Percentiles rank a stretch among this genome's conserved stretches.
phyloP scores from a whole-genome alignment of 441 rosid genomes.

The Theobroma grandiflorum region DNA sequence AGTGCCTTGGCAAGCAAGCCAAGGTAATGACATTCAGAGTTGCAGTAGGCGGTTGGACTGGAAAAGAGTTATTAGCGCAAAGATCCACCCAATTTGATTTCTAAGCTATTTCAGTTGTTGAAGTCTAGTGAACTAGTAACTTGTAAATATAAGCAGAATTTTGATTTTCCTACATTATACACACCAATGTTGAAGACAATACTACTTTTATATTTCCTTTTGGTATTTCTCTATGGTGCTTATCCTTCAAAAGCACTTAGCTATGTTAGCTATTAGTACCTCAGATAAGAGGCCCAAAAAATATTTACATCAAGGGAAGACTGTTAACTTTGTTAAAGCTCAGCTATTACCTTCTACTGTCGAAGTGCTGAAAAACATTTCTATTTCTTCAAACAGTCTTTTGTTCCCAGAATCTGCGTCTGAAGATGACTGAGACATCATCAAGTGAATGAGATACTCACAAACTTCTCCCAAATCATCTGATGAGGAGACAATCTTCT shows the following conservation, averaged over 20 bases:
- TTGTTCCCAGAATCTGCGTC: slow-evolving; percentile 33
- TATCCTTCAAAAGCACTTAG: not conserved
- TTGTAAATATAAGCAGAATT: not conserved
- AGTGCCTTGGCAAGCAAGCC: no score
- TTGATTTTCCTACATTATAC: not conserved
- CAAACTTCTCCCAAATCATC: slow-evolving; percentile 48
- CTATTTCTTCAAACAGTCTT: slow-evolving; percentile 68
- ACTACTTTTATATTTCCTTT: not conserved
- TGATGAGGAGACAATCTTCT: slow-evolving; percentile 33
- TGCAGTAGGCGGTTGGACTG: no score
- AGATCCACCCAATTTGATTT: not conserved
- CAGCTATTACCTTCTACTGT: slow-evolving; percentile 35
- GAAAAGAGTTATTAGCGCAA: not conserved
- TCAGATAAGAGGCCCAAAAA: not conserved
- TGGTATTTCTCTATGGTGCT: not conserved
- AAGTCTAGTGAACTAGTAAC: not conserved
- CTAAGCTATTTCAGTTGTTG: not conserved
- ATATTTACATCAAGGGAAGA: not conserved
- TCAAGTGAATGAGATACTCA: slow-evolving; percentile 65
- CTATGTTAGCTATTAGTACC: not conserved
- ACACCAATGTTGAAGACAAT: not conserved
- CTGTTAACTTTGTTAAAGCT: not conserved
- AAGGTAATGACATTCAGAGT: no score
- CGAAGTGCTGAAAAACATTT: slow-evolving; percentile 52
- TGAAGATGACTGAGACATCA: slow-evolving; percentile 34